Conservation (phyloP, 306 rosid species). For the Gastrolobium villosum region DNA sequence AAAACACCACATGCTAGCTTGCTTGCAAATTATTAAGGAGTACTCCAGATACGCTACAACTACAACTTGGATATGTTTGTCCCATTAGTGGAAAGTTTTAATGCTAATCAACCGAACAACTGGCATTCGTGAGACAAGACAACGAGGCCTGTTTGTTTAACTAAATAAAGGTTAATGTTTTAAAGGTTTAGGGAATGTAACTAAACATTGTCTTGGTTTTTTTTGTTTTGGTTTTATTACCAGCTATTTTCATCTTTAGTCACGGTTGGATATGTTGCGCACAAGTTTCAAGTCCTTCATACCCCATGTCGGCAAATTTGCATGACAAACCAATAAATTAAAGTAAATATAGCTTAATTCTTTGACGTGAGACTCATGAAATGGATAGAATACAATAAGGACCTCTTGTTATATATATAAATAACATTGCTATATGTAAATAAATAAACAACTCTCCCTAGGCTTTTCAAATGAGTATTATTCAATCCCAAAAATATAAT, state of each 20-base stretch:
- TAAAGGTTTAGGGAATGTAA: neutral
- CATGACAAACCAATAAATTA: neutral
- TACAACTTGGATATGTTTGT: neutral
- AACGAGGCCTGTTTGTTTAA: neutral
- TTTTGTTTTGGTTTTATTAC: neutral
- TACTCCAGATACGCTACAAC: constrained; percentile 12
- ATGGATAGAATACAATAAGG: constrained; percentile 2
- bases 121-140: constrained; percentile 10
- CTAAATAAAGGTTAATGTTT: neutral
- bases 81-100: neutral
- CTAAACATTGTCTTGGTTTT: neutral
- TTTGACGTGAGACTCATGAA: no score
- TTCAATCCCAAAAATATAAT: neutral
- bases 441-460: neutral
- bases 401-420: constrained; percentile 19
- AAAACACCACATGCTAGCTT: constrained; percentile 32
- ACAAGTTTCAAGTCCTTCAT: constrained; percentile 9
- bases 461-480: constrained; percentile 1
- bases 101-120: constrained; percentile 1
- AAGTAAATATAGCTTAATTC: no score
- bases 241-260: neutral
- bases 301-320: constrained; percentile 28
- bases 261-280: constrained; percentile 8
- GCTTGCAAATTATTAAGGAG: constrained; percentile 17
- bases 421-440: no score